Conservation (phyloP, 331 rosid genomes). For the Dryas integrifolia region DNA sequence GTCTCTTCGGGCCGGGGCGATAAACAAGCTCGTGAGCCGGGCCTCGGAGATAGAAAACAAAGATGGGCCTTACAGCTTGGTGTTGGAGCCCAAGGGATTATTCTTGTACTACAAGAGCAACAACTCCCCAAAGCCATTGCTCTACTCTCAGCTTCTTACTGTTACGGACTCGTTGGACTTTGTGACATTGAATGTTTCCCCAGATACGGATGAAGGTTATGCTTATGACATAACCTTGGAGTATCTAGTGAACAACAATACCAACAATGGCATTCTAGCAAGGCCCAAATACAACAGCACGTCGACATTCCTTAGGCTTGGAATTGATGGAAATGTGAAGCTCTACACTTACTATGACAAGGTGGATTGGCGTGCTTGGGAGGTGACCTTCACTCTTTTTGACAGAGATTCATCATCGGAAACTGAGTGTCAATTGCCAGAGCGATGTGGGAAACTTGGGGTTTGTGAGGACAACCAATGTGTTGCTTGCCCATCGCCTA, state of each 20-base stretch:
- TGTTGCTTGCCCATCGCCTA: conserved; percentile 46
- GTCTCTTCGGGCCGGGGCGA: conserved; percentile 13
- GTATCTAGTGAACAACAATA: background rate
- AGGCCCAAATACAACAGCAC: conserved; percentile 35
- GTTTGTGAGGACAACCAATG: conserved; percentile 42
- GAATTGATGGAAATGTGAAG: conserved; percentile 33
- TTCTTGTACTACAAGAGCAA: conserved; percentile 42
- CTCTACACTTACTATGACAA: conserved; percentile 29
- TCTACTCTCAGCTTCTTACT: conserved; percentile 20
- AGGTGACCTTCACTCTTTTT: conserved; percentile 22
- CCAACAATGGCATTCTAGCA: background rate
- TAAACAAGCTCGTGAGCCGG: conserved; percentile 43
- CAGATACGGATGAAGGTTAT: conserved; percentile 4
- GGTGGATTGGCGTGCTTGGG: conserved; percentile 24
- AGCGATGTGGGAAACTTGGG: conserved; percentile 36
- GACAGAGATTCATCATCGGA: conserved; percentile 16
- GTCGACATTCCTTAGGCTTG: conserved; percentile 29
- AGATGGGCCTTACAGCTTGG: conserved; percentile 50
- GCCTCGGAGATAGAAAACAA: conserved; percentile 36
- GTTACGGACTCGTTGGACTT: background rate
- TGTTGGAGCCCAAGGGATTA: conserved; percentile 43
- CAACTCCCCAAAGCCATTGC: conserved; percentile 39
- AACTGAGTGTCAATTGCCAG: conserved; percentile 37
- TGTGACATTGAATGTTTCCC: background rate
- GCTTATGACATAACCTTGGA: conserved; percentile 3